Conservation (phyloP, 2,329 filamentous ascomycete genomes). For the Alternaria arborescens region DNA sequence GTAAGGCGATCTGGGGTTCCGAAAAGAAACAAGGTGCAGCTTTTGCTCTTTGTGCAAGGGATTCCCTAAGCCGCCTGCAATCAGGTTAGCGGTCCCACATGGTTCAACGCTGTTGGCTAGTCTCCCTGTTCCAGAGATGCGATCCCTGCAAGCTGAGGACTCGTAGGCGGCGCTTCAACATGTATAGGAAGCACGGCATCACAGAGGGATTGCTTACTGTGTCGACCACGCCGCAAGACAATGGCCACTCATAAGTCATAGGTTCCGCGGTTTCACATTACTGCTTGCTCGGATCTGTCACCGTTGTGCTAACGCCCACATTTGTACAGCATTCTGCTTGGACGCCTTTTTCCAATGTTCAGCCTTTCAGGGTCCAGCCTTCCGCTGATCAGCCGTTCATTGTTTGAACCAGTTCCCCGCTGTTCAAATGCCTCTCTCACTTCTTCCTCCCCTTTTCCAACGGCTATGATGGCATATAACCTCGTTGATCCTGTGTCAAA, state of each 20-base stretch:
- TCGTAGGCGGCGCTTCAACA: neutral
- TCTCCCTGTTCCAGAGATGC: neutral
- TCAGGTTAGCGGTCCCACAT: neutral
- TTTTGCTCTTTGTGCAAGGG: neutral
- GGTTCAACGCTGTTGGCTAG: neutral
- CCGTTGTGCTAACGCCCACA: neutral
- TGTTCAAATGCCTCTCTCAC: neutral
- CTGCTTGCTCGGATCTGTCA: neutral
- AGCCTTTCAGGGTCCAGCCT: neutral
- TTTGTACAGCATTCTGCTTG: neutral
- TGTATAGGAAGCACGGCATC: neutral
- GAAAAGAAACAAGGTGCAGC: conserved; percentile 2
- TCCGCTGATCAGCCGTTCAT: neutral
- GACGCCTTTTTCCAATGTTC: neutral
- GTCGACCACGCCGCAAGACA: neutral
- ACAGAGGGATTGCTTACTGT: neutral
- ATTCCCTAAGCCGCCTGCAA: neutral
- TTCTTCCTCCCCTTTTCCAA: neutral
- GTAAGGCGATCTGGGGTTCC: neutral
- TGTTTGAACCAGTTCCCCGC: neutral
- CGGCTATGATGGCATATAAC: neutral
- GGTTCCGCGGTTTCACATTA: neutral
- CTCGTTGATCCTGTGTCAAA: conserved; percentile 27
- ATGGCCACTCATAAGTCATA: neutral
- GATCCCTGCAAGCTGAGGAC: neutral